Percentiles rank a stretch among this genome's conserved stretches.
Conservation (phyloP, 371 early-diverging fungal genomes). For the Umbelopsis sp. region DNA sequence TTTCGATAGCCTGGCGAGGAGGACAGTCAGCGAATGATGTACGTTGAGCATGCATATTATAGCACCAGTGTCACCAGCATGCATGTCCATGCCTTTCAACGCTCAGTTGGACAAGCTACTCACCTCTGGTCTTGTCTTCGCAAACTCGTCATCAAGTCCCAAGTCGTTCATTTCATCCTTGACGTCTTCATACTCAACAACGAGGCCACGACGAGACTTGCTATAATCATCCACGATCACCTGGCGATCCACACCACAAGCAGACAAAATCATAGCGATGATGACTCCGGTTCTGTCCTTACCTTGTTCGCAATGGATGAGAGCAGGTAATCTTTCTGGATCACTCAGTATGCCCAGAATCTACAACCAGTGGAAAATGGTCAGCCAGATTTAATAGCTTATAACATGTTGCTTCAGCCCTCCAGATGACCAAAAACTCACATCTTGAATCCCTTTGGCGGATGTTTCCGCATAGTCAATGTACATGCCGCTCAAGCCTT, state of each 20-base stretch:
- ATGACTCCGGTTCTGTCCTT: background rate
- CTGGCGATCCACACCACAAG: background rate
- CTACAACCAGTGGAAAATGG: background rate
- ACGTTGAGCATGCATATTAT: too few species aligned
- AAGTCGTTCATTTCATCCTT: slow-evolving; percentile 5
- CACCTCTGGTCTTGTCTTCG: background rate
- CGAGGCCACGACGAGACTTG: background rate
- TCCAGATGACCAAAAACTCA: background rate
- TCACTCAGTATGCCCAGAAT: background rate
- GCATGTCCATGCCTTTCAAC: too few species aligned
- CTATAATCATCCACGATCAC: background rate
- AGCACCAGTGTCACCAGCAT: too few species aligned
- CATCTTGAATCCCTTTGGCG: background rate
- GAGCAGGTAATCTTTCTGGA: background rate
- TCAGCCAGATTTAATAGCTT: background rate
- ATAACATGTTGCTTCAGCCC: too few species aligned
- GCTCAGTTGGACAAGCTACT: background rate
- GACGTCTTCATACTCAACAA: background rate
- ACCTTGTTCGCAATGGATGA: slow-evolving; percentile 1
- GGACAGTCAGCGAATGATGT: background rate
- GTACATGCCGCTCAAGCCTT: background rate
- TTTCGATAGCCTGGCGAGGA: background rate
- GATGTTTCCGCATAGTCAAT: slow-evolving; percentile 11
- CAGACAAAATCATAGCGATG: background rate
- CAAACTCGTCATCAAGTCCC: background rate